Base-by-base conservation (phyloP, 192 early-diverging fungal species). In the Coemansia sp. region DNA sequence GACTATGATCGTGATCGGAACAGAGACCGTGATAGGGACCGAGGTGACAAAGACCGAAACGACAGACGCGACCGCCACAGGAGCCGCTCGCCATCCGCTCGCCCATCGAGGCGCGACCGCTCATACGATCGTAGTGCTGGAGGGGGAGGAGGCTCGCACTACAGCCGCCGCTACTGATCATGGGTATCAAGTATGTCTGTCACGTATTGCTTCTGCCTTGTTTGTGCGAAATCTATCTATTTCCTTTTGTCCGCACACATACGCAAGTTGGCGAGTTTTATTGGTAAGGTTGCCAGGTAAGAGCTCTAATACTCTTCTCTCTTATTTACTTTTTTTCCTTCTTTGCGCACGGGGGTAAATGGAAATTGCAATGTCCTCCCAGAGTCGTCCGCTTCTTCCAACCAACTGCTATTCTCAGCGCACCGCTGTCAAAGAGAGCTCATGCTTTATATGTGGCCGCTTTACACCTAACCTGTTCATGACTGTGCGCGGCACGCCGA, bases 41-140 rank as follows among this genome's bases (percentile, higher is more conserved):
- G 55, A 54, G 9, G 43, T 1, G 64, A 76, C 56, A 63, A 61
- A 11, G 32, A 34, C 27, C 62, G 60, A 36, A n/a, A 33, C 14
- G 24, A 66, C 15, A 59, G 63, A 43, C 36, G 37, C 41, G 22
- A 24, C 54, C 19, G 54, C 11, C 36, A 65, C 48, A 65, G 67
- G 55, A 80, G 76, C 48, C 76, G 76, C 32, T 80, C 76, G 32
- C 76, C 71, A 24, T 68, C 75, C 10, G n/a, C 55, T 17, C 67
- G 74, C 8, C 15, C 69, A 3, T 48, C 63, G 12, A 60, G 70
- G 24, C 69, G 76, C 44, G 70, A 73, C n/a, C 76, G 76, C 65
- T 78, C 76, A 34, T 38, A 70, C 14, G 74, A 76, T 21, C 74
- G 64, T 17, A 22, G n/a, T 29, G 46, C 14, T 10, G 50, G 62